phyloP scores from a whole-genome alignment of 139 green algal genomes.

The Desmodesmus armatus region DNA sequence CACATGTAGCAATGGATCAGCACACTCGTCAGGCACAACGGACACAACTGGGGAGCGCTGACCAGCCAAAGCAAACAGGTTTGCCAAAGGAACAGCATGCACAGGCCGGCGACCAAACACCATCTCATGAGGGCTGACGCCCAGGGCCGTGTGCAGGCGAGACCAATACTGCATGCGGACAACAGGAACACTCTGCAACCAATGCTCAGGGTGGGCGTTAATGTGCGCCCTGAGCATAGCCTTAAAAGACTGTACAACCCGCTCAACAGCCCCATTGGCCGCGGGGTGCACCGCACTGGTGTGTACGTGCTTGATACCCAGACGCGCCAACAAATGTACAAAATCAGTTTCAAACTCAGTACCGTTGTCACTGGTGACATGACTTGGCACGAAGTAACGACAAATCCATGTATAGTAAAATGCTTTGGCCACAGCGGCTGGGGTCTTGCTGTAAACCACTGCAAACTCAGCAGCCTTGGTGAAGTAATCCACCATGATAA shows the following conservation, averaged over 20 bases:
- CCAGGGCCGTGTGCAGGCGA: not conserved
- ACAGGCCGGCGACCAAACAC: slow-evolving; percentile 5
- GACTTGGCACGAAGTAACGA: slow-evolving; percentile 8
- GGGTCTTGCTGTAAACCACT: not conserved
- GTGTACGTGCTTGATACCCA: slow-evolving; percentile 1
- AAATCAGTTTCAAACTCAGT: slow-evolving; percentile 3
- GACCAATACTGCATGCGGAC: not conserved
- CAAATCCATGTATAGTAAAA: slow-evolving; percentile 24
- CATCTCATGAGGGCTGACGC: not conserved
- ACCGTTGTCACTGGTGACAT: slow-evolving; percentile 22
- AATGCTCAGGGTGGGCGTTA: not conserved
- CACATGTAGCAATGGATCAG: not conserved
- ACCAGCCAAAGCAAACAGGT: not conserved
- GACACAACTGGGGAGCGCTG: not conserved
- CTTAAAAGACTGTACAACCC: not conserved
- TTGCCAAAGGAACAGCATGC: not conserved
- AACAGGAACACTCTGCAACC: slow-evolving; percentile 23
- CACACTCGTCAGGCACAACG: not conserved
- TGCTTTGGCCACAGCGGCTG: not conserved
- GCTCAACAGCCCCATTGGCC: not conserved
- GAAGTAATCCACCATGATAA: slow-evolving; percentile 21
- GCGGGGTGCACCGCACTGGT: not conserved
- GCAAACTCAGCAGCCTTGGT: slow-evolving; percentile 1
- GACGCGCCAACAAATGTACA: not conserved
- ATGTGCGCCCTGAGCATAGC: not conserved